Evolutionary conservation across 345 rosid genomes (phyloP).

Genomic region (Lepidium africanum): DNA sequence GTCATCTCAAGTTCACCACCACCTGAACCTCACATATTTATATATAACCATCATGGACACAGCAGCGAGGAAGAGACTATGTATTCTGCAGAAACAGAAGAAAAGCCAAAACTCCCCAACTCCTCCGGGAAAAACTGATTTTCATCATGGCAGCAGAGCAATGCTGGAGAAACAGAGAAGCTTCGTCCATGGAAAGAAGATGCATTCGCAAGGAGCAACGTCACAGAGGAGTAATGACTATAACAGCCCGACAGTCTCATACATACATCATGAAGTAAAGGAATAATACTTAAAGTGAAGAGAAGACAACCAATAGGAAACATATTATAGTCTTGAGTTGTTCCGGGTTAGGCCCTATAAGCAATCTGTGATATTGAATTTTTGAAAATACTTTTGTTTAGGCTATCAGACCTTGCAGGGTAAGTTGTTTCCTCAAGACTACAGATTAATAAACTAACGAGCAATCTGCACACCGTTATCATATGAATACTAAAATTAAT

Average conservation of each 20-base stretch:
- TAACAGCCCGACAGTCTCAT: conserved; percentile 81
- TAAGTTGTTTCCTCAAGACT: not conserved
- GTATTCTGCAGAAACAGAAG: conserved; percentile 99
- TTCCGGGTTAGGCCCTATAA: not conserved
- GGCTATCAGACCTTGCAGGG: not conserved
- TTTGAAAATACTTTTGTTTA: not conserved
- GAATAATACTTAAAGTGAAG: conserved; percentile 34
- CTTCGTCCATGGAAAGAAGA: conserved; percentile 63
- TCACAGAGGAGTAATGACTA: conserved; percentile 90
- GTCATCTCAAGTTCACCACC: conserved; percentile 31
- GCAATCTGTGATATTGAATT: conserved; percentile 2
- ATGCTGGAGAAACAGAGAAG: conserved; percentile 70
- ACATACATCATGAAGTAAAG: conserved; percentile 89
- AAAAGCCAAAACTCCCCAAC: conserved; percentile 80
- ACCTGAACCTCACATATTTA: conserved; percentile 16
- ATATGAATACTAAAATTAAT: not conserved
- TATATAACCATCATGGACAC: conserved; percentile 22
- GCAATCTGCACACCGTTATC: not conserved
- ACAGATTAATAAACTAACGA: not conserved
- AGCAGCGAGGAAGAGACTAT: conserved; percentile 80
- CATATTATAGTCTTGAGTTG: not conserved
- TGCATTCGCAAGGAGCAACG: conserved; percentile 66
- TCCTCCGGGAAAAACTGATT: conserved; percentile 58
- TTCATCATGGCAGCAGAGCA: conserved; percentile 38
- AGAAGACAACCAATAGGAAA: conserved; percentile 6